These are phyloP conservation scores for Umbilicaria muhlenbergii DNA, from an alignment of 495 filamentous ascomycete genomes.

Conservation along the genomic window DNA sequence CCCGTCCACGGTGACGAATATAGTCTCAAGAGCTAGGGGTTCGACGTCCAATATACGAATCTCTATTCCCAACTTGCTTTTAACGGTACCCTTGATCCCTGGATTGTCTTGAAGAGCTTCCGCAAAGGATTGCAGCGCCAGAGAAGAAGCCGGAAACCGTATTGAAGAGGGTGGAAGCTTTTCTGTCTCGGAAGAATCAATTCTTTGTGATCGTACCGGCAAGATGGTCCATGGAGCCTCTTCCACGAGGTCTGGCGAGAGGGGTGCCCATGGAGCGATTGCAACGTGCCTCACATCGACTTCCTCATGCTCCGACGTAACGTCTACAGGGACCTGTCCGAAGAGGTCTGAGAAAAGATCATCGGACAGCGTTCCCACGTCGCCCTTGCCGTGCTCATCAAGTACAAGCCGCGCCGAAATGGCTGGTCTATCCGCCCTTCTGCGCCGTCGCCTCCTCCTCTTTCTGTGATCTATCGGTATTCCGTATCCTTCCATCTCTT, in stretches of 20 bases:
- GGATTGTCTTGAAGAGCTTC: constrained; percentile 41
- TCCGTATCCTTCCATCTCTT: constrained; percentile 1
- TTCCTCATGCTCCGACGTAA: not conserved
- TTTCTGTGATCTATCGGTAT: constrained; percentile 26
- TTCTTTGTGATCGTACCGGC: constrained; percentile 38
- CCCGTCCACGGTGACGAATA: constrained; percentile 73
- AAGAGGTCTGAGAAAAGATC: constrained; percentile 76
- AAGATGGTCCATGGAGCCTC: constrained; percentile 69
- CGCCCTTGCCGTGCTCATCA: constrained; percentile 74
- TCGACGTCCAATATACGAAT: constrained; percentile 69
- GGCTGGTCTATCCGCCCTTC: constrained; percentile 34
- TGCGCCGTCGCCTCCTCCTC: constrained; percentile 25
- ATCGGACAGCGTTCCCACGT: constrained; percentile 73
- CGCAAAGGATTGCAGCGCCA: constrained; percentile 68
- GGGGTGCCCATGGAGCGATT: constrained; percentile 66
- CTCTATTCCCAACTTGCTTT: constrained; percentile 38
- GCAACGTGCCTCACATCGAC: constrained; percentile 38
- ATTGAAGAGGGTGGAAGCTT: constrained; percentile 39
- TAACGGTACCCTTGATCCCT: constrained; percentile 29
- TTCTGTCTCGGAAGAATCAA: not conserved
- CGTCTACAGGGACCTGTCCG: constrained; percentile 24
- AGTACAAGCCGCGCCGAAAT: constrained; percentile 49
- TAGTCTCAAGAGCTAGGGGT: constrained; percentile 61
- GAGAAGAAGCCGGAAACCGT: constrained; percentile 65
- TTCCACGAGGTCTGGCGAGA: constrained; percentile 35